Conservation (phyloP, 2,329 filamentous ascomycete genomes). For the Scytalidium sp. region DNA sequence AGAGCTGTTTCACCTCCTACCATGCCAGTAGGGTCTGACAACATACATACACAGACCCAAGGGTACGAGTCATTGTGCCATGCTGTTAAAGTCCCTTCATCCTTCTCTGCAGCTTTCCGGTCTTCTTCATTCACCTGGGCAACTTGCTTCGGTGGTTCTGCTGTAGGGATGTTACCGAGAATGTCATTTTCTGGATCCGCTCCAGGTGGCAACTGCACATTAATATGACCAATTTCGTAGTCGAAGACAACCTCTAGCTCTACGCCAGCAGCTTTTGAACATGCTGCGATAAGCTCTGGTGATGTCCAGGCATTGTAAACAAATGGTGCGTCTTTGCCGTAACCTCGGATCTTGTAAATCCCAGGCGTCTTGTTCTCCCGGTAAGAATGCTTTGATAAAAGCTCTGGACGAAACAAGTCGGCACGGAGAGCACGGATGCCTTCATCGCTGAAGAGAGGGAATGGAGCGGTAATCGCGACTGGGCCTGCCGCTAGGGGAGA, state of each 20-base stretch:
- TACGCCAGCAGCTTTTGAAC: conserved; percentile 50
- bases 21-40: conserved; percentile 39
- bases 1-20: conserved; percentile 51
- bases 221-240: conserved; percentile 52
- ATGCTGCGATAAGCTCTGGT: conserved; percentile 44
- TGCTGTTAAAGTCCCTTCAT: conserved; percentile 13
- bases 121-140: conserved; percentile 10
- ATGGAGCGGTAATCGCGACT: conserved; percentile 59
- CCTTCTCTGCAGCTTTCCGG: neutral
- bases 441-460: conserved; percentile 55
- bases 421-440: conserved; percentile 55
- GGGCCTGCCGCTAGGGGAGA: conserved; percentile 22
- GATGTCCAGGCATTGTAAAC: conserved; percentile 51
- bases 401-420: conserved; percentile 44
- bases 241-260: conserved; percentile 49
- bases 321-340: conserved; percentile 1
- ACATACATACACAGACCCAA: conserved; percentile 43
- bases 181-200: conserved; percentile 8
- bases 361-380: neutral
- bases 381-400: conserved; percentile 7
- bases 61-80: conserved; percentile 45
- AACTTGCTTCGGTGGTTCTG: neutral
- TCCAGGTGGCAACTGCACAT: conserved; percentile 36
- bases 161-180: conserved; percentile 8
- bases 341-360: neutral